Evolutionary conservation across 331 rosid species (phyloP).

Genomic region (Rosa hybrid): DNA sequence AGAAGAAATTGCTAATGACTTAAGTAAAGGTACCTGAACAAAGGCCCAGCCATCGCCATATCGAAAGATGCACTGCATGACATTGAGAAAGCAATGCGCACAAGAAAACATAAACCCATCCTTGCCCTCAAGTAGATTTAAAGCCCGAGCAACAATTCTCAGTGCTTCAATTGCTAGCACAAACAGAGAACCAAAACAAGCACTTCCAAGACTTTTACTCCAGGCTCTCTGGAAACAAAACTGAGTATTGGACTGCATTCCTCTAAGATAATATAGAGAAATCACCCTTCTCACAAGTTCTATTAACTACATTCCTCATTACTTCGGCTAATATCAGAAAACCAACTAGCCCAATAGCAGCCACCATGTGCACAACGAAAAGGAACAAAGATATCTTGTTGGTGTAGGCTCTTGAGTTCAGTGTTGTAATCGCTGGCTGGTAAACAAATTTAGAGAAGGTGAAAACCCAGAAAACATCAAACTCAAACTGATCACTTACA

Average conservation of each 20-base stretch:
- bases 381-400: constrained; percentile 70
- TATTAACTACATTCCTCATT: constrained; percentile 84
- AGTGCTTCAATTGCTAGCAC: constrained; percentile 84
- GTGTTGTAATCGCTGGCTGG: too few relatives aligned
- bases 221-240: constrained; percentile 79
- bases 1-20: not conserved
- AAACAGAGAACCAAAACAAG: constrained; percentile 87
- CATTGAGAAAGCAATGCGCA: constrained; percentile 86
- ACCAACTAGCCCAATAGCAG: constrained; percentile 58
- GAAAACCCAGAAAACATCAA: constrained; percentile 1
- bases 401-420: constrained; percentile 44
- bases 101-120: constrained; percentile 98
- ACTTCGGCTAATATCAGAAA: constrained; percentile 83
- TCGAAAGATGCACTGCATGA: constrained; percentile 79
- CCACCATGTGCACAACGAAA: constrained; percentile 60
- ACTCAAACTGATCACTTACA: not conserved
- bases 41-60: constrained; percentile 95
- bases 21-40: constrained; percentile 63
- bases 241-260: constrained; percentile 80
- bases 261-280: constrained; percentile 84
- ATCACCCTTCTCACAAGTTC: constrained; percentile 85
- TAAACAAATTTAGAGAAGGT: too few relatives aligned
- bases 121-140: constrained; percentile 93
- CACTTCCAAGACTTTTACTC: constrained; percentile 86
- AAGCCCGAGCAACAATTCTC: constrained; percentile 60